phyloP scores from a whole-genome alignment of 2,329 filamentous ascomycete genomes.

The Chrysoporthe cubensis region DNA sequence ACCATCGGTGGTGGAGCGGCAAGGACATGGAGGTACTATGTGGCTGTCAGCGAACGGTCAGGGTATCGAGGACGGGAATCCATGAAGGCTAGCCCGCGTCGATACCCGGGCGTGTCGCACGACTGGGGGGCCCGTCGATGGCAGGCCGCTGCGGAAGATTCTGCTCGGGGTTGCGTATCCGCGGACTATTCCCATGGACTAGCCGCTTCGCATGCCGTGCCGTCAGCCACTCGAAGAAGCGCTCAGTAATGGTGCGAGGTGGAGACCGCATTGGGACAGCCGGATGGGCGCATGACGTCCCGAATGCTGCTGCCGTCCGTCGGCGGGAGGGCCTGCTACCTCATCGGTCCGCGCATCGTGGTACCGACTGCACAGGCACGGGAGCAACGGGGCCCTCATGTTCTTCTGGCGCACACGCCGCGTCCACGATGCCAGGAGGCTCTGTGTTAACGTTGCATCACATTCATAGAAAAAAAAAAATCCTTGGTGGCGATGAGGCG shows the following conservation, averaged over 20 bases:
- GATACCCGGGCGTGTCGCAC: not conserved
- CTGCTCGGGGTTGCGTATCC: conserved; percentile 1
- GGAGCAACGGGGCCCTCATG: not conserved
- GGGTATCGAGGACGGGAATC: not conserved
- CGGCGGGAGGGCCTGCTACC: not conserved
- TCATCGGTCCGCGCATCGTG: not conserved
- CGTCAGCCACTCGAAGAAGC: not conserved
- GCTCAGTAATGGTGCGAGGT: not conserved
- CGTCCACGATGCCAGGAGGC: not conserved
- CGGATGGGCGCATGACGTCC: not conserved
- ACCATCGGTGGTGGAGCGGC: conserved; percentile 16
- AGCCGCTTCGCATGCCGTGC: not conserved
- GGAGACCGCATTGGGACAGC: not conserved
- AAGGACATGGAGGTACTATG: not conserved
- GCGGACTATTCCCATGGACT: conserved; percentile 13
- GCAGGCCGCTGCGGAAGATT: not conserved
- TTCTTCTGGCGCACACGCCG: not conserved
- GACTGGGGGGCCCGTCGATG: not conserved
- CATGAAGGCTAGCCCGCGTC: not conserved
- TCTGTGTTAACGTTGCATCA: not conserved
- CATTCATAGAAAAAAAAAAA: no score
- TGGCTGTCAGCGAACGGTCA: conserved; percentile 7
- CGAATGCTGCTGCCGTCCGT: not conserved
- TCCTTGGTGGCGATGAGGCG: no score
- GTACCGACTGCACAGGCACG: not conserved